Base-by-base conservation (phyloP, 345 rosid genomes). In the Garcia nutans region DNA sequence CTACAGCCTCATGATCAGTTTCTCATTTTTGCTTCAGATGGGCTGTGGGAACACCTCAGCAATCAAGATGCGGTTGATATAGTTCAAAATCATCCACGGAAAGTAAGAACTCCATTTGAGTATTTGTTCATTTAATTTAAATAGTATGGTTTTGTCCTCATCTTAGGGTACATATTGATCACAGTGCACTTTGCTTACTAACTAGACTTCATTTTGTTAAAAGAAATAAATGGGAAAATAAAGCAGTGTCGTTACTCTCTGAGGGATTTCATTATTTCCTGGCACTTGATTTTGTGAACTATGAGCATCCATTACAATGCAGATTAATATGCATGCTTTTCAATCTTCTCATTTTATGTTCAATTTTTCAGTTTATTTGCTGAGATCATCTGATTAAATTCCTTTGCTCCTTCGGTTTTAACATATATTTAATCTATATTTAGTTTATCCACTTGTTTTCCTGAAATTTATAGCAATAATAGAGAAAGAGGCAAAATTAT, bases 1-100 rank as follows among this genome's bases (percentile, higher is more conserved):
- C 72, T 81, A 10, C 80, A 62, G 33, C 67, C 80, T 68, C 74
- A 77, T 68, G 83, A 81, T 72, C 80, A 76, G 12, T 81, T 81
- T 57, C 66, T 81, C 55, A 68, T 81, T 61, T 81, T 73, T 68
- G 83, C 83, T 0, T 81, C 83, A 55, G 83, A 81, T 41, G 83
- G 83, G 52, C 74, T 81, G 50, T 81, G 83, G 83, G 83, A 81
- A 71, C 83, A 81, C 54, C 83, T 81, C 45, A 81, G 72, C 75
- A 81, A 76, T 55, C 80, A 81, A 73, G 83, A 76, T n/a, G 80
- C 83, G 10, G 80, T 81, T 73, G 80, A 76, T 52, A 73, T 80
- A 68, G 83, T 80, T 58, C 83, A 80, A 72, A 80, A 72, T 68
- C 74, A 73, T 44, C 83, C 80, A 20, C 80, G 61, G 24, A 67